A percentile compares a stretch with the other conserved stretches of the same genome.
These are phyloP conservation scores for Bryoerythrophyllum caledonicum DNA, from an alignment of 225 moss, liverwort and hornwort species.

Conservation along the genomic window DNA sequence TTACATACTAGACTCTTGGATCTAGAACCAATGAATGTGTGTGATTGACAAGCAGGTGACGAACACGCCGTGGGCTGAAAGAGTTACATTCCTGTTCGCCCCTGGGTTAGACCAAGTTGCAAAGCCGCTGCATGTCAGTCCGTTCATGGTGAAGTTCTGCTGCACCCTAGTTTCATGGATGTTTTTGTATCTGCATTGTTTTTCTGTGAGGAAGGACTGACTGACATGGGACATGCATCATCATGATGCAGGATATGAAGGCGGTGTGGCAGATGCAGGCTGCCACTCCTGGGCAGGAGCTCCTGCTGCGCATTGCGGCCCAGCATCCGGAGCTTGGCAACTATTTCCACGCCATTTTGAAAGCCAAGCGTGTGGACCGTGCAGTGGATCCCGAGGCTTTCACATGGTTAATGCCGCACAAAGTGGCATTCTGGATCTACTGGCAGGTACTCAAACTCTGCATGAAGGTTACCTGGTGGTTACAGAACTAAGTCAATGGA, in stretches of 20 bases:
- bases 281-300: constrained; percentile 62
- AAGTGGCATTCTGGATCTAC: constrained; percentile 88
- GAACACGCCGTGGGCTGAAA: constrained; percentile 93
- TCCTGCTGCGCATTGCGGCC: constrained; percentile 67
- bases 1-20: constrained; percentile 1
- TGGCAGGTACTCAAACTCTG: constrained; percentile 64
- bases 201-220: neutral
- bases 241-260: constrained; percentile 65
- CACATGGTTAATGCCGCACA: constrained; percentile 92
- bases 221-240: neutral
- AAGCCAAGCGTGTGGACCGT: constrained; percentile 58
- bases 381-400: constrained; percentile 59
- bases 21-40: neutral
- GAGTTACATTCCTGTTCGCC: constrained; percentile 73
- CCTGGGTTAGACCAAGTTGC: constrained; percentile 66
- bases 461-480: neutral
- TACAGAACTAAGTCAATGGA: neutral
- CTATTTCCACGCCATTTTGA: constrained; percentile 80
- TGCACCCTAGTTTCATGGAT: too few species aligned
- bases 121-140: constrained; percentile 88
- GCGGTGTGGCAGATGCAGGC: constrained; percentile 77
- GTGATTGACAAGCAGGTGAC: constrained; percentile 61
- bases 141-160: constrained; percentile 62
- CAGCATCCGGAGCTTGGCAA: constrained; percentile 74
- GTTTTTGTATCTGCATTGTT: too few species aligned